Evolutionary conservation across 768 basidiomycete species (phyloP), one percentile per base, ranked within the genome.

Genomic region (Mrakia blollopis): DNA sequence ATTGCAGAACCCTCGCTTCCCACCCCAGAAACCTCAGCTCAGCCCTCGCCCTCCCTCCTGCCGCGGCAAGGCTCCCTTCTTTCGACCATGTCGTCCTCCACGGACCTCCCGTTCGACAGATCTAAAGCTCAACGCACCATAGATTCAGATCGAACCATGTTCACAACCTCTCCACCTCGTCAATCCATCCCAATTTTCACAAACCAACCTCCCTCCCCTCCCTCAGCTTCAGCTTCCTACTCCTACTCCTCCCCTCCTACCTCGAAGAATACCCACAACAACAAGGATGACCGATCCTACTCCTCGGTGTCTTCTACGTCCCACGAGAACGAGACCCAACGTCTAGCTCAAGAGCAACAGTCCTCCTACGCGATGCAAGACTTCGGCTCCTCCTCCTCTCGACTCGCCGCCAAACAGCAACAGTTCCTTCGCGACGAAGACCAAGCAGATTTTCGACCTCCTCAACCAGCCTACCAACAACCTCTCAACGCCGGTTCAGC

Each of bases 381-480:
- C 21, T 35, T 39, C 11, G 13, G 10, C 7, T 16, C n/a, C n/a
- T n/a, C n/a, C 37, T n/a, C 35, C 11, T 8, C 9, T 16, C 32
- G 21, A 32, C 32, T n/a, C n/a, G n/a, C n/a, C n/a, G n/a, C 37
- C 21, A 1, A 35, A 67, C 32, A 23, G 5, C 32, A 35, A 37
- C 63, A 4, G 37, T 6, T 67, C 32, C 32, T 35, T 37, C 63
- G 32, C 32, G 18, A 65, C 30, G 63, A 50, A 16, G 47, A 41
- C 39, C 5, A 5, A 11, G 39, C 37, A 28, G 63, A 25, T 0
- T 68, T 35, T 7, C 25, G 44, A 10, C 65, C 65, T 44, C 65
- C 65, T 3, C 71, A 21, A n/a, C 74, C 54, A 16, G 39, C 25
- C 35, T 72, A 72, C 61, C 28, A 35, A 35, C 76, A 52, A 25